Evolutionary conservation across 768 basidiomycete species (phyloP).

Genomic region (Boletus rex-veris): DNA sequence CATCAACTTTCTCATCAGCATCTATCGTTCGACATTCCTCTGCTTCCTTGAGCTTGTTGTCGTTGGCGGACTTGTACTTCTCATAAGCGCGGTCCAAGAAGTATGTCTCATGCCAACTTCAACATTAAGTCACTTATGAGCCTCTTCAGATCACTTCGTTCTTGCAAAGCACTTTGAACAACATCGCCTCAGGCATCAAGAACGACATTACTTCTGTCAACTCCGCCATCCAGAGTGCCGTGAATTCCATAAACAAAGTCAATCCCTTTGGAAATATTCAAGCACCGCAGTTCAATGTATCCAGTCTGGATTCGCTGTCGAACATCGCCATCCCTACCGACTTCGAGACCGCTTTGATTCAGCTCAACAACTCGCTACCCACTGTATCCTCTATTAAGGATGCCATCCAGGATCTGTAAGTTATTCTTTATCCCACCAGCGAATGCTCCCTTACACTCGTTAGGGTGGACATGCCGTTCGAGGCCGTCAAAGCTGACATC

Average conservation of each 20-base stretch:
- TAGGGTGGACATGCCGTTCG: conserved; percentile 84
- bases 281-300: conserved; percentile 70
- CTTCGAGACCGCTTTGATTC: conserved; percentile 68
- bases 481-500: conserved; percentile 82
- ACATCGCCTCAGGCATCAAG: conserved; percentile 69
- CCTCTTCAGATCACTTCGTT: conserved; percentile 61
- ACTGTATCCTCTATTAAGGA: conserved; percentile 72
- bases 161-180: conserved; percentile 54
- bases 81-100: conserved; percentile 81
- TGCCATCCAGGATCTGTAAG: conserved; percentile 64
- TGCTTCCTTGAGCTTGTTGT: conserved; percentile 92
- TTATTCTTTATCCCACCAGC: conserved; percentile 9
- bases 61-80: conserved; percentile 69
- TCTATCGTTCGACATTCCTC: conserved; percentile 89
- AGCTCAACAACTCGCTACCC: conserved; percentile 79
- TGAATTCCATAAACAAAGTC: conserved; percentile 69
- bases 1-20: conserved; percentile 88
- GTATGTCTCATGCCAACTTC: conserved; percentile 41
- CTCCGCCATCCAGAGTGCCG: conserved; percentile 57
- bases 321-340: conserved; percentile 78
- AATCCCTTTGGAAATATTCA: conserved; percentile 69
- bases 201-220: conserved; percentile 67
- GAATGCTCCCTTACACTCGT: not conserved
- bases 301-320: conserved; percentile 67
- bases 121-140: conserved; percentile 7